Evolutionary conservation across 2,329 filamentous ascomycete species (phyloP).

Genomic region (Xylariaceae sp.): DNA sequence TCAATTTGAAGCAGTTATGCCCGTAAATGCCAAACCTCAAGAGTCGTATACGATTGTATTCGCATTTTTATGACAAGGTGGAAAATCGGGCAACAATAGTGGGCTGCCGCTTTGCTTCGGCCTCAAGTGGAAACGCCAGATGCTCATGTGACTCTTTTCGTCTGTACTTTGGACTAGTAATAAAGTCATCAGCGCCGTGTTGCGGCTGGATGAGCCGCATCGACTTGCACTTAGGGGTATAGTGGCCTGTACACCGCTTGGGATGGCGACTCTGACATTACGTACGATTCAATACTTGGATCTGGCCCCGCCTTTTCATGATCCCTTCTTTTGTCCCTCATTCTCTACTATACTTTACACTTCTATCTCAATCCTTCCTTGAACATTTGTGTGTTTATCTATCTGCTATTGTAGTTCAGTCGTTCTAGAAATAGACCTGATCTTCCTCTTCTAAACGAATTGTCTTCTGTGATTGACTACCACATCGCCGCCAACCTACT

Average conservation of each 20-base stretch:
- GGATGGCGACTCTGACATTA: constrained; percentile 38
- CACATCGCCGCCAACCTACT: constrained; percentile 8
- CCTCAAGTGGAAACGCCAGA: constrained; percentile 30
- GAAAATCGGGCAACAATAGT: constrained; percentile 1
- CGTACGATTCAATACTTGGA: constrained; percentile 38
- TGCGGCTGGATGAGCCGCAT: constrained; percentile 47
- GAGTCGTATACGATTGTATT: background rate
- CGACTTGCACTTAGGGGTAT: constrained; percentile 66
- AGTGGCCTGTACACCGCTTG: constrained; percentile 43
- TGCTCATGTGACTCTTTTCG: constrained; percentile 37
- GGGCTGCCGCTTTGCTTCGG: constrained; percentile 41
- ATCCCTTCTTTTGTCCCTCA: constrained; percentile 17
- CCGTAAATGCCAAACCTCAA: constrained; percentile 4
- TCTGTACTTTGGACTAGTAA: constrained; percentile 1
- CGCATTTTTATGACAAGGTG: background rate
- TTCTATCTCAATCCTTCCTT: constrained; percentile 36
- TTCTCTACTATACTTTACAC: constrained; percentile 28
- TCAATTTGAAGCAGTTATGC: background rate
- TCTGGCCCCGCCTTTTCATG: constrained; percentile 37
- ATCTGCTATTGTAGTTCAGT: background rate
- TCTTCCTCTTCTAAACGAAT: constrained; percentile 15
- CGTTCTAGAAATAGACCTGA: constrained; percentile 6
- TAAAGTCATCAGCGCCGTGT: constrained; percentile 30
- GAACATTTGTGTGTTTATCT: background rate
- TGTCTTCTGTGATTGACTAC: background rate